Evolutionary conservation across 2,329 filamentous ascomycete genomes (phyloP).

Genomic region (Cercospora citrullina): DNA sequence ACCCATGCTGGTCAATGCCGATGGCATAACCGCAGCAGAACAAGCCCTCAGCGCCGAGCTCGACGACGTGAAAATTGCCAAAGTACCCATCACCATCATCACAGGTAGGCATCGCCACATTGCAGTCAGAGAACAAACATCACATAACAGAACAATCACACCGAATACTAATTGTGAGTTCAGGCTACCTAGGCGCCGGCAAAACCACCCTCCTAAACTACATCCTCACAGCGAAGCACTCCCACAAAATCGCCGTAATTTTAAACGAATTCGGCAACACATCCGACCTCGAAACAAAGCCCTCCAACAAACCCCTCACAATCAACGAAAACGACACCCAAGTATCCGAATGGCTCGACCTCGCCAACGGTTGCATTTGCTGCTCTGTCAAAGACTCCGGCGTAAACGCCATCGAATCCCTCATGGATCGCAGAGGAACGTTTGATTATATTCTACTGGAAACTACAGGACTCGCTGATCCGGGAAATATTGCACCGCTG

Average conservation of each 20-base stretch:
- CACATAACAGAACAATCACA: too few species aligned
- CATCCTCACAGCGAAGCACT: constrained; percentile 90
- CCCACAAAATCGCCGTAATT: constrained; percentile 97
- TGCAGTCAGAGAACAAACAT: background rate
- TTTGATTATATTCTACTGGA: constrained; percentile 98
- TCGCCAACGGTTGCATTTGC: constrained; percentile 96
- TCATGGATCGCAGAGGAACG: constrained; percentile 89
- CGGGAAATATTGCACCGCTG: constrained; percentile 88
- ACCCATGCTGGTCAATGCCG: constrained; percentile 63
- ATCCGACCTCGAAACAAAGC: constrained; percentile 85
- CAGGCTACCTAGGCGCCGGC: constrained; percentile 92
- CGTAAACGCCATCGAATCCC: constrained; percentile 88
- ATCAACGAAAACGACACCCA: constrained; percentile 75
- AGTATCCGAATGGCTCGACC: constrained; percentile 89
- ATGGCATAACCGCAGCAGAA: background rate
- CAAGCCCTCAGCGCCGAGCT: constrained; percentile 42
- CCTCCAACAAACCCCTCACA: constrained; percentile 88
- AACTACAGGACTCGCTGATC: constrained; percentile 92
- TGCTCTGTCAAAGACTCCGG: constrained; percentile 97
- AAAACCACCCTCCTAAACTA: constrained; percentile 97
- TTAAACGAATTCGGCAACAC: constrained; percentile 67
- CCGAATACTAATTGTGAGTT: too few species aligned
- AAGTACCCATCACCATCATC: constrained; percentile 82
- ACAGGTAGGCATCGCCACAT: constrained; percentile 58
- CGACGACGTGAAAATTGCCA: constrained; percentile 56